phyloP scores from a whole-genome alignment of 768 basidiomycete species.

The Hygrophorus russula region DNA sequence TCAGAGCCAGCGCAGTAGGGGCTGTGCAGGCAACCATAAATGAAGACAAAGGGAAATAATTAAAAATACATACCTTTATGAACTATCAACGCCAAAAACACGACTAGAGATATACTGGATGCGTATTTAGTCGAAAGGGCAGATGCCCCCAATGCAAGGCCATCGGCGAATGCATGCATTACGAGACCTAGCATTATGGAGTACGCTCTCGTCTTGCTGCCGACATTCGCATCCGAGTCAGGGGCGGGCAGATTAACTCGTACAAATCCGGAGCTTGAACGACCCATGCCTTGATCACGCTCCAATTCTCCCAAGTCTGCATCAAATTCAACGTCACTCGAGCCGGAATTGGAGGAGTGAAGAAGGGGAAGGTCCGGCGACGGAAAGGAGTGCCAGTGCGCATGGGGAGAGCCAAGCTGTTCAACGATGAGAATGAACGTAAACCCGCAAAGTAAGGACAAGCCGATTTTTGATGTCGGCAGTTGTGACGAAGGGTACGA shows the following conservation, averaged over 20 bases:
- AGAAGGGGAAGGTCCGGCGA: constrained; percentile 18
- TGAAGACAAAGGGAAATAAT: not conserved
- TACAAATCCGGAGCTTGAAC: constrained; percentile 9
- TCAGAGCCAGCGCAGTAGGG: constrained; percentile 84
- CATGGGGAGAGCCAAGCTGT: constrained; percentile 44
- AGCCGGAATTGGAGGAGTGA: constrained; percentile 9
- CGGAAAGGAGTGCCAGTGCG: constrained; percentile 23
- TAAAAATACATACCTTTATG: constrained; percentile 59
- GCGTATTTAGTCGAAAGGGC: constrained; percentile 26
- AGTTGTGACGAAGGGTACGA: constrained; percentile 24
- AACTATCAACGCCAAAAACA: constrained; percentile 84
- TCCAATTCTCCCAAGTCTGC: constrained; percentile 53
- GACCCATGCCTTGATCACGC: constrained; percentile 23
- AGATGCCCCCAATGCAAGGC: constrained; percentile 83
- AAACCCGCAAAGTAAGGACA: constrained; percentile 55
- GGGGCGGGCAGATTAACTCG: constrained; percentile 11
- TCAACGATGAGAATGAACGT: constrained; percentile 58
- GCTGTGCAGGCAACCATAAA: constrained; percentile 31
- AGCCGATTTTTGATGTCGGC: constrained; percentile 44
- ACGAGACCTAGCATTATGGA: constrained; percentile 79
- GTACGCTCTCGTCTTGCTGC: constrained; percentile 34
- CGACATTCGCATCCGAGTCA: constrained; percentile 10
- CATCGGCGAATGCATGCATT: constrained; percentile 85
- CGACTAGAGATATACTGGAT: constrained; percentile 56
- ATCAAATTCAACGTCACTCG: constrained; percentile 39